phyloP scores from a whole-genome alignment of 768 basidiomycete species.

The Lepiota subincarnata region DNA sequence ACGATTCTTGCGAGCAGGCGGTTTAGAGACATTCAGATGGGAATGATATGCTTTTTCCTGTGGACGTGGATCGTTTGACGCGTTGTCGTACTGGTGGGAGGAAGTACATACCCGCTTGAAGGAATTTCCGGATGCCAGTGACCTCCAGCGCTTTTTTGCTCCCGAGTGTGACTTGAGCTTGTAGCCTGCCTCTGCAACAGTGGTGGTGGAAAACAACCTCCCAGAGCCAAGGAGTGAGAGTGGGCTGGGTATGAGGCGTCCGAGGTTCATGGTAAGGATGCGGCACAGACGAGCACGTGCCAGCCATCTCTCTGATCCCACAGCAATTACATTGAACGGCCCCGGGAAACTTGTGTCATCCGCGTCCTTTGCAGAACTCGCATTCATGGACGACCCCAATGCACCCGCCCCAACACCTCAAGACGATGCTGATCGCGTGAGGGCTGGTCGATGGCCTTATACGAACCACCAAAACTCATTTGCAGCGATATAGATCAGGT shows the following conservation, averaged over 20 bases:
- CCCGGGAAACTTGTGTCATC: no score
- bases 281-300: neutral
- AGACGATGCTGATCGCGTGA: conserved; percentile 79
- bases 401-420: conserved; percentile 42
- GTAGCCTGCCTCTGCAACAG: conserved; percentile 53
- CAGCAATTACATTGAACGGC: no score
- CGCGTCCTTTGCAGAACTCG: neutral
- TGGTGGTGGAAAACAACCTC: conserved; percentile 56
- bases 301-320: neutral
- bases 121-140: conserved; percentile 53
- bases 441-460: conserved; percentile 14
- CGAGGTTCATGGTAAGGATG: conserved; percentile 18
- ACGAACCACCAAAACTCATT: conserved; percentile 6
- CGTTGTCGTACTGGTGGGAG: neutral
- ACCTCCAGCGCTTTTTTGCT: conserved; percentile 77
- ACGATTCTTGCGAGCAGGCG: conserved; percentile 59
- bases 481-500: conserved; percentile 61
- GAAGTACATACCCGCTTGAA: conserved; percentile 69
- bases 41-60: conserved; percentile 70
- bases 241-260: conserved; percentile 14
- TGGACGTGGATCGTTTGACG: neutral
- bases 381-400: conserved; percentile 22
- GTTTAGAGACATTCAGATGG: conserved; percentile 70
- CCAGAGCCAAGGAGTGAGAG: conserved; percentile 23
- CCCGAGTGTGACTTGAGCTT: conserved; percentile 81